Percentiles rank a stretch among this genome's conserved stretches.
Evolutionary conservation across 2,329 filamentous ascomycete genomes (phyloP).

Genomic region (Graphium sp.): DNA sequence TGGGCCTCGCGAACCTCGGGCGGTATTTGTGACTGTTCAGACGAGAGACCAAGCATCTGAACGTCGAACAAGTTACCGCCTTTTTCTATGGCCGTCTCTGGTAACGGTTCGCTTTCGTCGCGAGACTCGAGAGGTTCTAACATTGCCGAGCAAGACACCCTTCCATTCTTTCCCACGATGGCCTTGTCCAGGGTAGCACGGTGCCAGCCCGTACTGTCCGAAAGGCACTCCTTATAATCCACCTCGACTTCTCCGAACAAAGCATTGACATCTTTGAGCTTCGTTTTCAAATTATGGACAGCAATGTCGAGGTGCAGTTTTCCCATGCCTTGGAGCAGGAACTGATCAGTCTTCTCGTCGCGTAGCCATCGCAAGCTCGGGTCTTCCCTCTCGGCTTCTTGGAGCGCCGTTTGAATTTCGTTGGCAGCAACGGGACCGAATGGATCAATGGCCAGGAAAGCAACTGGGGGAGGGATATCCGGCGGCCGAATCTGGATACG

Average conservation of each 20-base stretch:
- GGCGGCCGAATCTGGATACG: constrained; percentile 75
- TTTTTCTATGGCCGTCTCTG: constrained; percentile 27
- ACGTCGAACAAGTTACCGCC: constrained; percentile 57
- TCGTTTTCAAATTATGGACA: constrained; percentile 69
- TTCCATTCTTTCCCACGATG: constrained; percentile 64
- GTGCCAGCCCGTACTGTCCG: constrained; percentile 34
- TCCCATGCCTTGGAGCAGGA: constrained; percentile 89
- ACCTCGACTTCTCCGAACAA: constrained; percentile 86
- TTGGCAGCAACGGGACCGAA: constrained; percentile 65
- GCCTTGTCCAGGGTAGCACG: constrained; percentile 58
- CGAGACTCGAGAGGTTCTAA: constrained; percentile 42
- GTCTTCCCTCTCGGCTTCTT: constrained; percentile 73
- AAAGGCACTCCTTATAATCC: constrained; percentile 77
- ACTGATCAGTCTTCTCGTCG: constrained; percentile 84
- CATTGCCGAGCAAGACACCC: constrained; percentile 54
- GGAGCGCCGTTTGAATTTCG: constrained; percentile 57
- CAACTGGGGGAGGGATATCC: constrained; percentile 80
- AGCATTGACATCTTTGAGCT: constrained; percentile 67
- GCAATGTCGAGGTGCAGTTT: constrained; percentile 91
- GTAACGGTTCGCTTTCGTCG: constrained; percentile 16
- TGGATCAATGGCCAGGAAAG: constrained; percentile 86
- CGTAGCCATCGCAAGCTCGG: constrained; percentile 74
- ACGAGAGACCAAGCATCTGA: no score
- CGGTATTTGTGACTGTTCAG: constrained; percentile 2
- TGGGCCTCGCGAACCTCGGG: constrained; percentile 31